phyloP scores from a whole-genome alignment of 192 early-diverging fungal genomes.

The Podila clonocystis region DNA sequence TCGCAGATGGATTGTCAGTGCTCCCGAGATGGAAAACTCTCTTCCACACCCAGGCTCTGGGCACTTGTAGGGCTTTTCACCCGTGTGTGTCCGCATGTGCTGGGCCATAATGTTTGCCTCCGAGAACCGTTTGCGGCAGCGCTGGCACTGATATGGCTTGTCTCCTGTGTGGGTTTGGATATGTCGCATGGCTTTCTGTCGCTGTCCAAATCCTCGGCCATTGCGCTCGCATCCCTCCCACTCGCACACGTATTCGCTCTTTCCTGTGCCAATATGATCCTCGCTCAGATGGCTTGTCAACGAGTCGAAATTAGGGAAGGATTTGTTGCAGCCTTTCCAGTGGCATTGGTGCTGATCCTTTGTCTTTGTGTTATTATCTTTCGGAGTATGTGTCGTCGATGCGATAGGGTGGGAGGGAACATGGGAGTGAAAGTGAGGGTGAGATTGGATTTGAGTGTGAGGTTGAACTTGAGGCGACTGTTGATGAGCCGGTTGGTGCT shows the following conservation, averaged over 20 bases:
- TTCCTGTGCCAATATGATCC: constrained; percentile 70
- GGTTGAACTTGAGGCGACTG: neutral
- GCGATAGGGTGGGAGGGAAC: neutral
- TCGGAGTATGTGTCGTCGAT: constrained; percentile 2
- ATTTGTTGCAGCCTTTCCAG: constrained; percentile 72
- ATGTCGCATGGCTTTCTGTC: constrained; percentile 78
- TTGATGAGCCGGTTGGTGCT: neutral
- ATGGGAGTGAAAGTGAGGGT: neutral
- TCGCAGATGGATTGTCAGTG: constrained; percentile 74
- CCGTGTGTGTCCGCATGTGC: constrained; percentile 82
- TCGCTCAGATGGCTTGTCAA: constrained; percentile 72
- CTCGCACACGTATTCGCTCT: constrained; percentile 62
- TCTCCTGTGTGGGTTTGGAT: constrained; percentile 84
- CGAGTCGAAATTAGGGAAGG: constrained; percentile 69
- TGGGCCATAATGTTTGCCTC: constrained; percentile 83
- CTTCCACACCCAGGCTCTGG: constrained; percentile 69
- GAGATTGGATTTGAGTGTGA: neutral
- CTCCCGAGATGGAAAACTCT: constrained; percentile 73
- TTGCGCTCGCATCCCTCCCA: constrained; percentile 63
- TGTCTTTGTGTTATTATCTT: neutral
- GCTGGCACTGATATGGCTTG: constrained; percentile 61
- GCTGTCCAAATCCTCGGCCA: constrained; percentile 59
- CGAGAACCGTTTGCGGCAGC: constrained; percentile 74
- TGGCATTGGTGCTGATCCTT: constrained; percentile 71
- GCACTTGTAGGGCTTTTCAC: constrained; percentile 79